phyloP scores from a whole-genome alignment of 169 alveolate genomes.

The Cyclospora cayetanensis region DNA sequence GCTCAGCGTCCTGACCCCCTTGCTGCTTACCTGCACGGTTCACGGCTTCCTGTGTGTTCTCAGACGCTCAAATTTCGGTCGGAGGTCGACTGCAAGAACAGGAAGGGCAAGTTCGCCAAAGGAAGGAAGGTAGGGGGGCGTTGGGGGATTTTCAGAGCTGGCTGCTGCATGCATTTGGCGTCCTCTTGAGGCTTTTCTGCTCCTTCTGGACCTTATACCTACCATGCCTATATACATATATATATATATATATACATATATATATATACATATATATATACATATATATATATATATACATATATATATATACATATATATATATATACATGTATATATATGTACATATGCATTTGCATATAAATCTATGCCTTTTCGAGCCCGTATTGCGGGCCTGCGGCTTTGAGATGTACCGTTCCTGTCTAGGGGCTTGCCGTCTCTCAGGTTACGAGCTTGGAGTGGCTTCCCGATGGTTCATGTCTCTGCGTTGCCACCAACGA shows the following conservation, averaged over 20 bases:
- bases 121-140: constrained; percentile 61
- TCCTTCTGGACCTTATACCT: not conserved
- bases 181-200: not conserved
- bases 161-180: not conserved
- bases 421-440: not conserved
- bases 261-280: too few species aligned
- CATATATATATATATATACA: too few species aligned
- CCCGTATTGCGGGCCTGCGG: not conserved
- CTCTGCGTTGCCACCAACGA: constrained; percentile 67
- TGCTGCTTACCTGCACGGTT: too few species aligned
- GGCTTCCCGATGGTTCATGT: constrained; percentile 48
- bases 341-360: not conserved
- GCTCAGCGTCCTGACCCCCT: too few species aligned
- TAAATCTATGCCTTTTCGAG: not conserved
- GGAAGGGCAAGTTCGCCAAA: constrained; percentile 65
- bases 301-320: too few species aligned
- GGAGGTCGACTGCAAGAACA: constrained; percentile 62
- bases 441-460: constrained; percentile 70
- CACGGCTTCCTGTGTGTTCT: not conserved
- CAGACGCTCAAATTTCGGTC: constrained; percentile 66
- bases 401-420: not conserved
- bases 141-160: not conserved
- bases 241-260: too few species aligned
- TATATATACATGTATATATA: not conserved
- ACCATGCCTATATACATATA: not conserved